phyloP scores from a whole-genome alignment of 257 asterid genomes.

The Echites panduratus region DNA sequence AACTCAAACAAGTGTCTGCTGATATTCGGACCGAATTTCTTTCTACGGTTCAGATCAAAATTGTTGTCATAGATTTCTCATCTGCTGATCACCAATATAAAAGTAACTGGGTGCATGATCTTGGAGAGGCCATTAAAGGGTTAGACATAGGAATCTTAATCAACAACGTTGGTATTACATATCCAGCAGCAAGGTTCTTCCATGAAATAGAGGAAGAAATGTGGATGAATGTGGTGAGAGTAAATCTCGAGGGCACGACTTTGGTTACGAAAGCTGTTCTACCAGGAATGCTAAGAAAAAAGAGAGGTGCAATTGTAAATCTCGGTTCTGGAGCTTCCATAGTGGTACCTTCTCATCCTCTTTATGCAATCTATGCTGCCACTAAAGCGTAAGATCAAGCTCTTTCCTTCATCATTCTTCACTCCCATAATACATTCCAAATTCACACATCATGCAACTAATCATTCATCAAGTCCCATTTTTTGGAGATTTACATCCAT shows the following conservation, averaged over 20 bases:
- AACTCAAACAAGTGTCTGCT: slow-evolving; percentile 35
- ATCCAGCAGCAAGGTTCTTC: slow-evolving; percentile 62
- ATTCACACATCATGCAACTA: too few species aligned
- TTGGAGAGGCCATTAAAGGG: slow-evolving; percentile 32
- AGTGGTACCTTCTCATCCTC: slow-evolving; percentile 84
- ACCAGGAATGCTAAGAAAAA: slow-evolving; percentile 43
- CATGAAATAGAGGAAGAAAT: slow-evolving; percentile 55
- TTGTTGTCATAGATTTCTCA: slow-evolving; percentile 46
- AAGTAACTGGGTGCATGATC: slow-evolving; percentile 11
- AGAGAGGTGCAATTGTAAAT: slow-evolving; percentile 61
- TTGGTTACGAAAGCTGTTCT: slow-evolving; percentile 46
- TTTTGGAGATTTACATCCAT: too few species aligned
- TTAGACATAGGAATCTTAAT: slow-evolving; percentile 74
- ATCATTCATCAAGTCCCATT: too few species aligned
- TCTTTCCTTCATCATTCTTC: too few species aligned
- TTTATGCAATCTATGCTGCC: slow-evolving; percentile 77
- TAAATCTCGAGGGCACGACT: slow-evolving; percentile 54
- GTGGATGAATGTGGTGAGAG: slow-evolving; percentile 64
- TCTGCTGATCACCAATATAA: background rate
- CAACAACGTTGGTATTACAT: slow-evolving; percentile 80
- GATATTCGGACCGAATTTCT: slow-evolving; percentile 39
- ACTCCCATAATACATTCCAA: too few species aligned
- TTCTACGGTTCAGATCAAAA: slow-evolving; percentile 14
- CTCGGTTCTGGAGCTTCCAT: slow-evolving; percentile 76
- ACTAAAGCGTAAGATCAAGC: slow-evolving; percentile 89